Evolutionary conservation across 2,329 filamentous ascomycete species (phyloP).

Genomic region (Calonectria pauciramosa): DNA sequence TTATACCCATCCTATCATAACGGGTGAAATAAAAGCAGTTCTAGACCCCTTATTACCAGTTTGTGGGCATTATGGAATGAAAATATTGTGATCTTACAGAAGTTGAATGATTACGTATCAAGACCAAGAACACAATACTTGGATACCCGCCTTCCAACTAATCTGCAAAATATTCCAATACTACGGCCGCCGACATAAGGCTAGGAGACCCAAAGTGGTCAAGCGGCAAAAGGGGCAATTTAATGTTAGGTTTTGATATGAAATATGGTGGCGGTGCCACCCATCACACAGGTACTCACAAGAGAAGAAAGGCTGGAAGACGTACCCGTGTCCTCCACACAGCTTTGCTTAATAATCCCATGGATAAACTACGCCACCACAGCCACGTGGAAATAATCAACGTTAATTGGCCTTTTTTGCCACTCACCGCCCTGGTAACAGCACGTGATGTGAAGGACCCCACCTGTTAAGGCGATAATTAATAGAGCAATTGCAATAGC

Average conservation of each 20-base stretch:
- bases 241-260: not conserved
- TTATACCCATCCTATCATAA: not conserved
- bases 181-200: not conserved
- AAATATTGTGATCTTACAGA: not conserved
- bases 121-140: not conserved
- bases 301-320: not conserved
- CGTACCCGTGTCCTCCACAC: not conserved
- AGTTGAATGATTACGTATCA: not conserved
- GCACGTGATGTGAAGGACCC: too few species aligned
- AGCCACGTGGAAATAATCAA: too few species aligned
- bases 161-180: not conserved
- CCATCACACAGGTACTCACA: not conserved
- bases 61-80: not conserved
- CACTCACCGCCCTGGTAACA: too few species aligned
- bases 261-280: not conserved
- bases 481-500: not conserved
- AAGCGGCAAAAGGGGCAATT: not conserved
- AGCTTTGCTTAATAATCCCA: not conserved
- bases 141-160: not conserved
- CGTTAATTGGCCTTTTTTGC: too few species aligned
- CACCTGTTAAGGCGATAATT: not conserved
- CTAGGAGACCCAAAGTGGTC: not conserved
- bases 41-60: not conserved
- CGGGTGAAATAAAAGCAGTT: not conserved
- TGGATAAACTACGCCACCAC: too few species aligned